Evolutionary conservation across 208 protist species (phyloP), one percentile per base, ranked within the genome.

Genomic region (Leishmania tropica): DNA sequence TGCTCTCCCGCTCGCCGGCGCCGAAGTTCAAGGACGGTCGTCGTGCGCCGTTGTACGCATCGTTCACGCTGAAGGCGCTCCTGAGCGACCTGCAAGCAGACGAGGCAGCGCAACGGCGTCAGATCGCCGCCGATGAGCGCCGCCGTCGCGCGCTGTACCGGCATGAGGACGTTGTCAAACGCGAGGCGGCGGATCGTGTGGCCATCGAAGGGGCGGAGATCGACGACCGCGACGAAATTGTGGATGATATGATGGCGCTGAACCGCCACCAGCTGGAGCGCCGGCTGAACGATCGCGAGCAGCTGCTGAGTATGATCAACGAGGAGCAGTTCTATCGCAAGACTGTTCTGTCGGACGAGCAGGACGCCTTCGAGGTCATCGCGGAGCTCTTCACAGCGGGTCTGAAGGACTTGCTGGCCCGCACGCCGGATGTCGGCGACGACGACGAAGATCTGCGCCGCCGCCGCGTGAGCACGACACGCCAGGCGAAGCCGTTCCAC

Each of bases 241-340:
- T 94, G 15, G 90, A 94, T 64, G 68, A 54, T n/a, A 83, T 93
- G 80, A 64, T 95, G 83, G 71, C 85, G 42, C 74, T 83, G 48
- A 92, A 90, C 67, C 91, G 93, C 40, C 83, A 83, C 40, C 81
- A 90, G 76, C 85, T 93, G 15, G 91, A 93, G 85, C 89, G 89
- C 19, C 94, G 88, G 73, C 81, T 93, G 40, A 85, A 83, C 76
- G 89, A 91, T 42, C 90, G 87, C 24, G 86, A 94, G 81, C 74
- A 91, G 70, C 45, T 89, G 5, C 11, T 83, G 17, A 87, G 82
- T 21, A 77, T 92, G 8, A 4, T 87, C 28, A 88, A 85, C 65
- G 91, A 95, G 77, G 92, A 95, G 81, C 87, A 95, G 71, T 95
- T 92, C 80, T 95, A 95, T 73, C 92, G 90, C 56, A 87, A 87